A percentile compares a stretch with the other conserved stretches of the same genome.
Conservation (phyloP, 1,284 basidiomycete genomes). For the Quambalaria eucalypti region DNA sequence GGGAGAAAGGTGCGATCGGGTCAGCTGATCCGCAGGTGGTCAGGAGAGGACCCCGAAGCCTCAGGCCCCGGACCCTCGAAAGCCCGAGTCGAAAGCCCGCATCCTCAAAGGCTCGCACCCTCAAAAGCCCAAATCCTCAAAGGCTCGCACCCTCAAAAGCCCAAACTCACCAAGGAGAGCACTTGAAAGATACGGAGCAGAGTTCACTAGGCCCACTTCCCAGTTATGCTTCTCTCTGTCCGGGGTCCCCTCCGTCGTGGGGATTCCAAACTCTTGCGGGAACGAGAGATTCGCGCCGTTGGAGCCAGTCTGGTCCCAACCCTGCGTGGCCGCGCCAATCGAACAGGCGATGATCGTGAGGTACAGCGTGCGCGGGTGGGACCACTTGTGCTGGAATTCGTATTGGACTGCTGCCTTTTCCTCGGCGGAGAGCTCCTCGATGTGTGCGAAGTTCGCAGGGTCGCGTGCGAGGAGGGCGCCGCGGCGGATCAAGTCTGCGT, state of each 20-base stretch:
- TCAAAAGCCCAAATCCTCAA: too few species aligned
- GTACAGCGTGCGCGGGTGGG: conserved; percentile 54
- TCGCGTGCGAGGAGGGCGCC: conserved; percentile 22
- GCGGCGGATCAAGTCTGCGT: conserved; percentile 14
- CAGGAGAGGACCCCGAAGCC: too few species aligned
- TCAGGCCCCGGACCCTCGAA: too few species aligned
- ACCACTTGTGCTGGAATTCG: conserved; percentile 56
- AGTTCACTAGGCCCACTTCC: conserved; percentile 11
- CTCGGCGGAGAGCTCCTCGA: conserved; percentile 56
- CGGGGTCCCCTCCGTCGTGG: conserved; percentile 5
- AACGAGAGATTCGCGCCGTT: conserved; percentile 55
- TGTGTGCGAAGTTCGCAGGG: conserved; percentile 50
- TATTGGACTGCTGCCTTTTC: conserved; percentile 52
- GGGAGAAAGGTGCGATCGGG: too few species aligned
- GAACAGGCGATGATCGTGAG: conserved; percentile 57
- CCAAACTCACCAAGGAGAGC: too few species aligned
- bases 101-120: too few species aligned
- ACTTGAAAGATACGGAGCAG: conserved; percentile 6
- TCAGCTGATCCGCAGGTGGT: too few species aligned
- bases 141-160: too few species aligned
- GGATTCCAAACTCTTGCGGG: conserved; percentile 59
- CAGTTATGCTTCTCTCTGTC: conserved; percentile 1
- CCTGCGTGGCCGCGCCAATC: conserved; percentile 61
- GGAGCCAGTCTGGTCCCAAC: conserved; percentile 63
- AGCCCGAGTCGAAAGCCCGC: conserved; percentile 8